phyloP scores from a whole-genome alignment of 768 basidiomycete genomes.

The Boletus subparvulus region DNA sequence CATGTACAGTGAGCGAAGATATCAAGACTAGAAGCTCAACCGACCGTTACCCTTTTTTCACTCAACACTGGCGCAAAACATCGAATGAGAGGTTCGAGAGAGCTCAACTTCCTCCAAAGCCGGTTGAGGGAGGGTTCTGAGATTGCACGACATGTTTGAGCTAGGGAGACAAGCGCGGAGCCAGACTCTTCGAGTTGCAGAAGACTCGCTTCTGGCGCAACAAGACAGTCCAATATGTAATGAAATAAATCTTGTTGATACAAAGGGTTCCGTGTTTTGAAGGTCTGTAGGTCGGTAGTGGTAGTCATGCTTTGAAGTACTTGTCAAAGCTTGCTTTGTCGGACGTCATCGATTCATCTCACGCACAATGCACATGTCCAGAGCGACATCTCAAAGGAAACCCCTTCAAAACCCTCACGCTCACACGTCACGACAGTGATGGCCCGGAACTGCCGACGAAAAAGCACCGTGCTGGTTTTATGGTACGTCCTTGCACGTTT shows the following conservation, averaged over 20 bases:
- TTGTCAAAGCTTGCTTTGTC: no score
- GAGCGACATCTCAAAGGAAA: slow-evolving; percentile 10
- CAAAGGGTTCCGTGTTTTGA: no score
- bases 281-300: no score
- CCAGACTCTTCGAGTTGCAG: no score
- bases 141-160: slow-evolving; percentile 2
- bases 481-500: slow-evolving; percentile 1
- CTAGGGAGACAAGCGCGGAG: background rate
- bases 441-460: slow-evolving; percentile 24
- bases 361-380: no score
- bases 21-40: background rate
- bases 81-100: background rate
- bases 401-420: slow-evolving; percentile 26
- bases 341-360: no score
- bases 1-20: background rate
- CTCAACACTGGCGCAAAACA: background rate
- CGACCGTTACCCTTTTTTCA: background rate
- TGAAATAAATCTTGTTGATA: no score
- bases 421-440: slow-evolving; percentile 15
- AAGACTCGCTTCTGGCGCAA: no score
- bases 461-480: slow-evolving; percentile 13
- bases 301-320: no score
- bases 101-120: slow-evolving; percentile 1
- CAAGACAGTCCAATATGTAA: no score
- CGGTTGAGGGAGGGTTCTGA: slow-evolving; percentile 2